Base-by-base conservation (phyloP, 345 rosid genomes). In the Acer saccharum region DNA sequence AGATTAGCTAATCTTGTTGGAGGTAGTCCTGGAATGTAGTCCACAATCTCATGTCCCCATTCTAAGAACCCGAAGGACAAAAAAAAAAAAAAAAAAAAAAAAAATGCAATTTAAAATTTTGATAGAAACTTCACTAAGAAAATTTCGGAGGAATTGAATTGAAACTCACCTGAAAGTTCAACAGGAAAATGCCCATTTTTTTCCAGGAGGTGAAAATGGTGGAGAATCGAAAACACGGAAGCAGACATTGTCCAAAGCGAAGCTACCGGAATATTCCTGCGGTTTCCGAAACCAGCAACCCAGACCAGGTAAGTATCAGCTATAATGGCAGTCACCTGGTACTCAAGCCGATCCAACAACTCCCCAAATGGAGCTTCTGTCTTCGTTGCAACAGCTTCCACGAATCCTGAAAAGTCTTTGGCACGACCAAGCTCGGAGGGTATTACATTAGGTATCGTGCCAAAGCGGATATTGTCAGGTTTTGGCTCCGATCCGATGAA, bases 361-460 rank as follows among this genome's bases (percentile, higher is more conserved):
- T 46, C 13, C 72, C 84, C 90, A 13, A 93, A 83, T 0, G 94
- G 96, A 21, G 80, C 88, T 46, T 78, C 80, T 85, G 88, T 76
- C 75, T 85, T 83, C 1, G 84, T 86, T 14, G 27, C 29, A 39
- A 86, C 88, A 8, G 89, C 89, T n/a, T 76, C 81, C 2, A 81
- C 0, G 80, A 90, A 90, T 12, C 80, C 86, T 9, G 81, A 72
- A 72, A 84, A 76, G 68, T 85, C 82, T 0, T 55, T 71, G 25
- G 77, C 87, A 41, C 86, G 81, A 27, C 25, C 81, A 10, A 17
- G 78, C 85, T 89, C 93, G 4, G 91, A 83, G 1, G 93, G 91
- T 67, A 88, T 78, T 21, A 86, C 87, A 80, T 86, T 89, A 12
- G 93, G 91, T 16, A 88, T 32, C 0, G 91, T 77, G 17, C 65